A percentile compares a stretch with the other conserved stretches of the same genome.
phyloP scores from a whole-genome alignment of 805 yeast genomes.

The Kodamaea jinghongensis region DNA sequence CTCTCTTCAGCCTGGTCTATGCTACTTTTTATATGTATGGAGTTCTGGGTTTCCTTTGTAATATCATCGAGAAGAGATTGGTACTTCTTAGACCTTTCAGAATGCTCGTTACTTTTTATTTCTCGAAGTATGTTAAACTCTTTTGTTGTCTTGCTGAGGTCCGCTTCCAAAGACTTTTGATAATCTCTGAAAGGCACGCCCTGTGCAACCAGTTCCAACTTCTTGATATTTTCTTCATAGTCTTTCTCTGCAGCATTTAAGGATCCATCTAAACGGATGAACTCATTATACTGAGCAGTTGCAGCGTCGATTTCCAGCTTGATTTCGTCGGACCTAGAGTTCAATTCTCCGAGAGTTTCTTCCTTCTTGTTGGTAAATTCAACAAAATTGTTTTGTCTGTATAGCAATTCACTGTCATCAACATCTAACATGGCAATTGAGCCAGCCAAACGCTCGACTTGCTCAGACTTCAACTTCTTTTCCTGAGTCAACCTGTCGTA shows the following conservation, averaged over 20 bases:
- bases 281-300: conserved; percentile 25
- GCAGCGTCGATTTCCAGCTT: conserved; percentile 18
- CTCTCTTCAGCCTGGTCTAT: conserved; percentile 32
- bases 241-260: conserved; percentile 42
- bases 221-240: conserved; percentile 21
- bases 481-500: conserved; percentile 56
- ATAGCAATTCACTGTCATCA: conserved; percentile 26
- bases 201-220: conserved; percentile 8
- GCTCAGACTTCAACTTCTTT: conserved; percentile 44
- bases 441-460: conserved; percentile 48
- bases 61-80: conserved; percentile 22
- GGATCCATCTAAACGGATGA: conserved; percentile 54
- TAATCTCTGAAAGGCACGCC: conserved; percentile 8
- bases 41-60: conserved; percentile 43
- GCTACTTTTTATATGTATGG: conserved; percentile 42
- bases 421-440: conserved; percentile 47
- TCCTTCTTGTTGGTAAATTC: conserved; percentile 18
- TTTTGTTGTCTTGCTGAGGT: not conserved
- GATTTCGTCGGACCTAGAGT: conserved; percentile 7
- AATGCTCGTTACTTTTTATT: conserved; percentile 3
- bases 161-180: conserved; percentile 1
- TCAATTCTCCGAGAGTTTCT: conserved; percentile 12
- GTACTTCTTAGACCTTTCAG: conserved; percentile 10
- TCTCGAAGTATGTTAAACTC: not conserved
- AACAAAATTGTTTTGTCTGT: conserved; percentile 30